Conservation (phyloP, 345 rosid species). For the Acer negundo region DNA sequence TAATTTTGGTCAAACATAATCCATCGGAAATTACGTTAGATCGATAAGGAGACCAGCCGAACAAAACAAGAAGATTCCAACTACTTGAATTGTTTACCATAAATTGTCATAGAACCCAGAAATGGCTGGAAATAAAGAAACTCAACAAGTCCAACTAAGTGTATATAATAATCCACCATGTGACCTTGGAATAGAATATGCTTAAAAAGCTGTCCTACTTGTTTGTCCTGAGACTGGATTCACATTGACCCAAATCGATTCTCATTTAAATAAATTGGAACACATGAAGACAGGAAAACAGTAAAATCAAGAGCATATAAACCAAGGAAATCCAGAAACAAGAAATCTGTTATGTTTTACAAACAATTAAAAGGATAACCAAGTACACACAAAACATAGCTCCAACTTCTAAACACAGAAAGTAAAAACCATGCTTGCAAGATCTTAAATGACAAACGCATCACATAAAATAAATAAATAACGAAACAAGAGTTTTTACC, state of each 20-base stretch:
- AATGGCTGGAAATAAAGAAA: conserved; percentile 40
- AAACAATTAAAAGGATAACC: conserved; percentile 4
- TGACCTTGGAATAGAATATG: conserved; percentile 64
- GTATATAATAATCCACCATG: conserved; percentile 56
- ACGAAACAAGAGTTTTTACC: conserved; percentile 23
- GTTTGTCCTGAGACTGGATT: conserved; percentile 41
- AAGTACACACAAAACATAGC: conserved; percentile 6
- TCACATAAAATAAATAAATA: neutral
- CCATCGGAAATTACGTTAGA: conserved; percentile 30
- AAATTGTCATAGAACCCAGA: conserved; percentile 31
- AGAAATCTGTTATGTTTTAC: conserved; percentile 31
- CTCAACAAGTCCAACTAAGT: conserved; percentile 37
- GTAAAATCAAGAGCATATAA: conserved; percentile 27
- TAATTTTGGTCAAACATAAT: conserved; percentile 58
- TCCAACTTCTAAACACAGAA: neutral
- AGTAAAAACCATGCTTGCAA: neutral
- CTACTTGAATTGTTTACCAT: conserved; percentile 47
- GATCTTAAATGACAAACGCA: conserved; percentile 1
- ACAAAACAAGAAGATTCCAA: conserved; percentile 40
- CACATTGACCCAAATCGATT: conserved; percentile 38
- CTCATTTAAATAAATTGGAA: conserved; percentile 12
- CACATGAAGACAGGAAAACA: conserved; percentile 29
- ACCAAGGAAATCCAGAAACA: conserved; percentile 34
- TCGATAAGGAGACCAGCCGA: conserved; percentile 52
- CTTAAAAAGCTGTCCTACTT: conserved; percentile 51